phyloP scores from a whole-genome alignment of 2,329 filamentous ascomycete genomes.

The Escovopsis sp. region DNA sequence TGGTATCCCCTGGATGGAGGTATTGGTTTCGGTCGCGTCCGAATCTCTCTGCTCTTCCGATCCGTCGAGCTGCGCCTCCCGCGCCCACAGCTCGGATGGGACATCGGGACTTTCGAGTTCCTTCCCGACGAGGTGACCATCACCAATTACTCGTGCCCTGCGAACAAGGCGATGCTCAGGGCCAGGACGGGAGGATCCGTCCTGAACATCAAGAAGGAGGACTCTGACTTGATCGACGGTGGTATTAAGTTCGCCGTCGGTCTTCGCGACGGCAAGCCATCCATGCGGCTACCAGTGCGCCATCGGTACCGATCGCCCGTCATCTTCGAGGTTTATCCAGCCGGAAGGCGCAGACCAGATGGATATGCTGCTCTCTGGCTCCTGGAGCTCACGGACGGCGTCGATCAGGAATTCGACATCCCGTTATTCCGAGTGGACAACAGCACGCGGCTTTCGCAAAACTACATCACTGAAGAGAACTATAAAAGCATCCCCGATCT shows the following conservation, averaged over 20 bases:
- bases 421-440: conserved; percentile 80
- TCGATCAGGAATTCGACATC: conserved; percentile 64
- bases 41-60: conserved; percentile 80
- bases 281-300: conserved; percentile 70
- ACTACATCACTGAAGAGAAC: conserved; percentile 77
- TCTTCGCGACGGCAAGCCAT: conserved; percentile 21
- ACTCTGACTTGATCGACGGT: conserved; percentile 46
- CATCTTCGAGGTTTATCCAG: conserved; percentile 68
- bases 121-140: conserved; percentile 53
- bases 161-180: conserved; percentile 58
- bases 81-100: conserved; percentile 78
- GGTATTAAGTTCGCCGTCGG: conserved; percentile 33
- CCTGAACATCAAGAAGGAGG: conserved; percentile 47
- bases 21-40: conserved; percentile 77
- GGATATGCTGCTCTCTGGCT: conserved; percentile 78
- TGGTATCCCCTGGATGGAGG: conserved; percentile 97
- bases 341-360: conserved; percentile 53
- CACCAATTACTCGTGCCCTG: conserved; percentile 38
- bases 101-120: conserved; percentile 90
- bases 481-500: conserved; percentile 55
- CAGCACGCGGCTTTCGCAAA: conserved; percentile 64
- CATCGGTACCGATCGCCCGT: conserved; percentile 81
- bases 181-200: conserved; percentile 74
- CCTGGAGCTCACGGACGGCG: conserved; percentile 66
- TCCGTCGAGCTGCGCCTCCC: conserved; percentile 76